These are phyloP conservation scores for Aristolochia contorta DNA, from an alignment of 164 flowering plant species.

Conservation along the genomic window DNA sequence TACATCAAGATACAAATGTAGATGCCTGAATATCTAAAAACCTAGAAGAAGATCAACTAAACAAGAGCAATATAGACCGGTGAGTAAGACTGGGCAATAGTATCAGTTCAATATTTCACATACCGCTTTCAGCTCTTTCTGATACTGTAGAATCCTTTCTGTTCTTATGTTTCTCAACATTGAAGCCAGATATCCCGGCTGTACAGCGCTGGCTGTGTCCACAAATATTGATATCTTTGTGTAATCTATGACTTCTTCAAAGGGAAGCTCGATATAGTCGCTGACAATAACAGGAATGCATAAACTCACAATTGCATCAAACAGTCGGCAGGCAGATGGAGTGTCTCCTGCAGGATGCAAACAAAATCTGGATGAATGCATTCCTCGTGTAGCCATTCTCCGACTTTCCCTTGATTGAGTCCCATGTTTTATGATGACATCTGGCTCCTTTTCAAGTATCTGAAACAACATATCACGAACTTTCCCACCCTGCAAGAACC, in stretches of 20 bases:
- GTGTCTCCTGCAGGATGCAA: constrained; percentile 99
- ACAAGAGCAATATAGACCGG: neutral
- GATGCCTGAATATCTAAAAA: no score
- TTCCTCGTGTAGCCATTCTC: constrained; percentile 83
- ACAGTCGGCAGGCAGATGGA: constrained; percentile 96
- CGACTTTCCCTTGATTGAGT: constrained; percentile 93
- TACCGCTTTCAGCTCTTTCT: constrained; percentile 64
- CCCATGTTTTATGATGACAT: constrained; percentile 83
- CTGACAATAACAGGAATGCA: constrained; percentile 91
- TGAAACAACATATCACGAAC: constrained; percentile 85
- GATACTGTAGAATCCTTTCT: constrained; percentile 55
- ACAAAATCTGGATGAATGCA: constrained; percentile 95
- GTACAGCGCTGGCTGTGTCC: constrained; percentile 49
- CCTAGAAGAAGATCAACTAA: neutral
- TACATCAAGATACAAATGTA: no score
- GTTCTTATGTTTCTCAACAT: constrained; percentile 42
- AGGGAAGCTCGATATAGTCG: constrained; percentile 85
- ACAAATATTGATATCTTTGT: constrained; percentile 80
- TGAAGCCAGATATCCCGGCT: constrained; percentile 55
- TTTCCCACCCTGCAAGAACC: constrained; percentile 72
- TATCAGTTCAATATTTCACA: neutral
- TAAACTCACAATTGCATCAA: constrained; percentile 95
- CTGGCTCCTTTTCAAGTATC: constrained; percentile 67
- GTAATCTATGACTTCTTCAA: constrained; percentile 89
- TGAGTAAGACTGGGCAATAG: neutral